Evolutionary conservation across 2,329 filamentous ascomycete species (phyloP).

Genomic region (Venturia aucupariae): DNA sequence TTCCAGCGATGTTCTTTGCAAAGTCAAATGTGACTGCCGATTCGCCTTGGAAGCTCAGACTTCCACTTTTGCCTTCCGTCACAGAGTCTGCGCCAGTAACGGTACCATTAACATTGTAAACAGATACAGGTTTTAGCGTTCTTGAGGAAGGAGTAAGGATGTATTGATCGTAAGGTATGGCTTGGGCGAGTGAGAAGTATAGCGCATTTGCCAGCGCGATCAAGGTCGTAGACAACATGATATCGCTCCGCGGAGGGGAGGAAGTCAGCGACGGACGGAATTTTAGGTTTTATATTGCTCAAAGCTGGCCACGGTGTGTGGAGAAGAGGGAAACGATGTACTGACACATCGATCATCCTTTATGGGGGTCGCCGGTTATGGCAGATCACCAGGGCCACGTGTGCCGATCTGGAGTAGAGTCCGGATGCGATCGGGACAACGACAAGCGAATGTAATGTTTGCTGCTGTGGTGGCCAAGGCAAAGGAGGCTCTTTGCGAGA

Average conservation of each 20-base stretch:
- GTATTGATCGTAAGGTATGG: slow-evolving; percentile 30
- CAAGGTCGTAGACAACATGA: not conserved
- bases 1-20: slow-evolving; percentile 31
- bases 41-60: slow-evolving; percentile 26
- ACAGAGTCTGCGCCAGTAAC: slow-evolving; percentile 29
- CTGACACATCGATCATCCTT: not conserved
- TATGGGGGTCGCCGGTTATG: too few relatives aligned
- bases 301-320: not conserved
- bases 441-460: too few relatives aligned
- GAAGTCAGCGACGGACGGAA: not conserved
- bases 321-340: not conserved
- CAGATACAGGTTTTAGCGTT: slow-evolving; percentile 26
- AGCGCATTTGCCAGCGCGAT: not conserved
- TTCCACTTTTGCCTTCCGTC: slow-evolving; percentile 21
- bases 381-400: too few relatives aligned
- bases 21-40: slow-evolving; percentile 35
- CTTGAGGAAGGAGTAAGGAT: slow-evolving; percentile 33
- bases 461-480: too few relatives aligned
- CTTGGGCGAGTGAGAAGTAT: slow-evolving; percentile 1
- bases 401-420: too few relatives aligned
- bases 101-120: slow-evolving; percentile 33
- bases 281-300: not conserved
- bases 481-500: too few relatives aligned
- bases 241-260: not conserved
- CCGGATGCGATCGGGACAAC: too few relatives aligned